These are phyloP conservation scores for Ustilago curta DNA, from an alignment of 1,284 basidiomycete genomes.

Conservation along the genomic window DNA sequence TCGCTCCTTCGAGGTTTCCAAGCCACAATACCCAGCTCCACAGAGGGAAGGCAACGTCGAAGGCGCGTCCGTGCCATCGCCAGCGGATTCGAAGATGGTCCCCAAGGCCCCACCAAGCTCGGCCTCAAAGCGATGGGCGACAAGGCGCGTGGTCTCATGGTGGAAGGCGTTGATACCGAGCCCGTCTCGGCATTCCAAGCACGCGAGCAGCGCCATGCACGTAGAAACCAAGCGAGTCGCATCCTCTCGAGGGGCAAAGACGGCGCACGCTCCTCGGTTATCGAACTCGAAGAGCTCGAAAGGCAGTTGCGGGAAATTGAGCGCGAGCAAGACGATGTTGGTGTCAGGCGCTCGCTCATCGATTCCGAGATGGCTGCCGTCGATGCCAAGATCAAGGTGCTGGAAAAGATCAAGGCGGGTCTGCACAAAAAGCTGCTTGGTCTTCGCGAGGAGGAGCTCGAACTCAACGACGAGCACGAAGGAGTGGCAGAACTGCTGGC, in stretches of 20 bases:
- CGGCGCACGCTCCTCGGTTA: constrained; percentile 21
- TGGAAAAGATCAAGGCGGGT: constrained; percentile 83
- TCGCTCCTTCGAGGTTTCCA: constrained; percentile 67
- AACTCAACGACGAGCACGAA: constrained; percentile 81
- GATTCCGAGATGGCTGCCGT: constrained; percentile 53
- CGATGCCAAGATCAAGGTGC: constrained; percentile 73
- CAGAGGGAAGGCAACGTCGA: constrained; percentile 56
- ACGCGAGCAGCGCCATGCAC: constrained; percentile 48
- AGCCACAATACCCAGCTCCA: constrained; percentile 64
- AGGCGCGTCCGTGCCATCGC: constrained; percentile 54
- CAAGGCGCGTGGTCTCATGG: constrained; percentile 60
- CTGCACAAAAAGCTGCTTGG: constrained; percentile 86
- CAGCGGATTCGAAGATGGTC: constrained; percentile 49
- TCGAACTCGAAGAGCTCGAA: constrained; percentile 64
- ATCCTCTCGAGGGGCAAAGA: constrained; percentile 52
- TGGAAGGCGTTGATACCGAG: constrained; percentile 44
- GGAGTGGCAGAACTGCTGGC: constrained; percentile 63
- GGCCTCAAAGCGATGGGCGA: constrained; percentile 64
- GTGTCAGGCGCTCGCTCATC: constrained; percentile 53
- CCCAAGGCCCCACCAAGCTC: constrained; percentile 49
- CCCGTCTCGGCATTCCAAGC: constrained; percentile 45
- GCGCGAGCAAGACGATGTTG: constrained; percentile 62
- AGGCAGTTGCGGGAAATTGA: constrained; percentile 62
- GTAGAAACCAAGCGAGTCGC: constrained; percentile 45
- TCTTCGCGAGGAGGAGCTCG: constrained; percentile 93